phyloP scores from a whole-genome alignment of 306 rosid genomes.

The Cucumis cinereus region DNA sequence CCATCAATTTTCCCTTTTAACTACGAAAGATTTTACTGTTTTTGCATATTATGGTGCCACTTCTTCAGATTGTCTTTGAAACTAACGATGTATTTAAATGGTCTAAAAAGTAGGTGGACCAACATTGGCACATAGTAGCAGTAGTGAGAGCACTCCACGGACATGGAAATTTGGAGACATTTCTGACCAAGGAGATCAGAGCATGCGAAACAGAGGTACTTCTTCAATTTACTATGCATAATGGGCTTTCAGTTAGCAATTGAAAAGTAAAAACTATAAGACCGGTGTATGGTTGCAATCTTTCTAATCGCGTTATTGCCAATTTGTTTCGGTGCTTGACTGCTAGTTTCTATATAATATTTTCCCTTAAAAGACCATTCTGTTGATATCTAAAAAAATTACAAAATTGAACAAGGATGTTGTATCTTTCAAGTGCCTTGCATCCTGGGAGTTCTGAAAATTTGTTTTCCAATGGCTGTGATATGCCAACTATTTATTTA shows the following conservation, averaged over 20 bases:
- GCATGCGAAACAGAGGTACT: constrained; percentile 43
- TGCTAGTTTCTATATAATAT: neutral
- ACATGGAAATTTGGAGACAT: constrained; percentile 28
- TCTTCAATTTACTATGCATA: neutral
- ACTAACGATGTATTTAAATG: constrained; percentile 29
- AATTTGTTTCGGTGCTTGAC: neutral
- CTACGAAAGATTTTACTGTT: neutral
- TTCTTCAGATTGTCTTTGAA: constrained; percentile 3
- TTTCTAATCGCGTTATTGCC: neutral
- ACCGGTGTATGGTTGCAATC: neutral
- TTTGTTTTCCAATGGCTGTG: neutral
- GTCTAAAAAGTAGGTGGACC: constrained; percentile 28
- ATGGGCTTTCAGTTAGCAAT: too few relatives aligned
- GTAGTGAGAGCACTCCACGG: constrained; percentile 47
- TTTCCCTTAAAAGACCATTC: neutral
- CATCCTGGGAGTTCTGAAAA: neutral
- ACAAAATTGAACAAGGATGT: neutral
- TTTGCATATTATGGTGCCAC: neutral
- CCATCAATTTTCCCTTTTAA: constrained; percentile 3
- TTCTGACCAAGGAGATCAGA: constrained; percentile 19
- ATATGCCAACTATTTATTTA: neutral
- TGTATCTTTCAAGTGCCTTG: neutral
- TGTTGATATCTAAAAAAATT: neutral
- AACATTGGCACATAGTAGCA: constrained; percentile 41
- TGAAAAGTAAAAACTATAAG: too few relatives aligned